Conservation (phyloP, 345 rosid species). For the Aurinia saxatilis region DNA sequence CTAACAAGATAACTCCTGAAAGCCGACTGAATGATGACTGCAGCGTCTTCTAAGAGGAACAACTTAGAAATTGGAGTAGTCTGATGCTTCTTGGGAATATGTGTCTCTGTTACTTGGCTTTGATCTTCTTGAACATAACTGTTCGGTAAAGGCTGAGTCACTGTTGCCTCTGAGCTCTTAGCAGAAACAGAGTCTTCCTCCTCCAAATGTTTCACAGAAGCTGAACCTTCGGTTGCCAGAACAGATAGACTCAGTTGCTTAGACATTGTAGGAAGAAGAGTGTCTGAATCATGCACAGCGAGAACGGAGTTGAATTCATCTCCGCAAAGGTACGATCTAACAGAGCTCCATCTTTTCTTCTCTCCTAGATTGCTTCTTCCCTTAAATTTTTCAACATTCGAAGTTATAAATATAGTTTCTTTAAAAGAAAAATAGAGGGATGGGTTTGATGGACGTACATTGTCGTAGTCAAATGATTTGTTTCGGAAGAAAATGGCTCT, state of each 20-base stretch:
- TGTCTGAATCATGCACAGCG: conserved; percentile 74
- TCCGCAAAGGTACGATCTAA: conserved; percentile 71
- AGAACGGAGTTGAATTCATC: conserved; percentile 66
- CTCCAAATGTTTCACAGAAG: conserved; percentile 58
- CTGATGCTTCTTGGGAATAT: conserved; percentile 23
- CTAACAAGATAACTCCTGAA: conserved; percentile 58
- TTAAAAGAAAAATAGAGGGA: no score
- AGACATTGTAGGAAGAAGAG: conserved; percentile 43
- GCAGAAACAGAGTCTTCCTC: conserved; percentile 9
- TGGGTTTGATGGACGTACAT: conserved; percentile 31
- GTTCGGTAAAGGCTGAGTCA: conserved; percentile 21
- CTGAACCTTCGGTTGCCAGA: conserved; percentile 66
- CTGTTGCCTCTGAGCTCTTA: conserved; percentile 28
- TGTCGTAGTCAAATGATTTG: conserved; percentile 42
- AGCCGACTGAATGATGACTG: conserved; percentile 63
- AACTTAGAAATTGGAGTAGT: no score
- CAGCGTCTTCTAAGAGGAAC: conserved; percentile 68
- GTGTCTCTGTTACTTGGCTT: conserved; percentile 29
- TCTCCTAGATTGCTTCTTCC: conserved; percentile 41
- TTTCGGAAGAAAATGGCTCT: conserved; percentile 63
- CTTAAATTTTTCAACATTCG: conserved; percentile 26
- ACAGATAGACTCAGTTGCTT: conserved; percentile 35
- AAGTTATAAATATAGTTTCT: background rate
- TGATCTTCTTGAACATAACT: no score
- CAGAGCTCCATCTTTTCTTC: conserved; percentile 58